These are phyloP conservation scores for Cadophora sp. DNA, from an alignment of 2,329 filamentous ascomycete species.

Conservation along the genomic window DNA sequence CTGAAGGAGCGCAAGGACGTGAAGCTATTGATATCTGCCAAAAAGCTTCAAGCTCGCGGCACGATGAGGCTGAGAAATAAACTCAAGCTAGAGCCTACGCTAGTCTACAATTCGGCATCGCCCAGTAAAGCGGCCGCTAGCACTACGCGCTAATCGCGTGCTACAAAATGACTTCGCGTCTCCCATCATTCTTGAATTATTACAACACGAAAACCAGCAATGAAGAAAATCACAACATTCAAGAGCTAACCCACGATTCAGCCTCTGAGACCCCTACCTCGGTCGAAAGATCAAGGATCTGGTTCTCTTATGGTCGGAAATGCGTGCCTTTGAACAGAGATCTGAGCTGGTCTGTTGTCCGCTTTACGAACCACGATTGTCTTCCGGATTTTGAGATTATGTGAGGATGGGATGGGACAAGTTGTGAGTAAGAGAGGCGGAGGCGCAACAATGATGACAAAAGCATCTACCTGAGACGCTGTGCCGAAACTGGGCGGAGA, in stretches of 20 bases:
- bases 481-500: slow-evolving; percentile 22
- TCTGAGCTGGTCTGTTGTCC: slow-evolving; percentile 42
- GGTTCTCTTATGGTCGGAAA: slow-evolving; percentile 35
- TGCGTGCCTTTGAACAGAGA: slow-evolving; percentile 47
- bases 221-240: slow-evolving; percentile 42
- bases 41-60: slow-evolving; percentile 16
- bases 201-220: slow-evolving; percentile 38
- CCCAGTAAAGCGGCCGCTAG: slow-evolving; percentile 25
- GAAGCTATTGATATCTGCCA: slow-evolving; percentile 5
- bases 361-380: background rate
- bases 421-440: slow-evolving; percentile 20
- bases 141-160: slow-evolving; percentile 18
- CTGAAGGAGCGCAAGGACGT: background rate
- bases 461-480: slow-evolving; percentile 42
- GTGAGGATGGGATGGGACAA: slow-evolving; percentile 19
- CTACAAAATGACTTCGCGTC: slow-evolving; percentile 30
- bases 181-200: slow-evolving; percentile 13
- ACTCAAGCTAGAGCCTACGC: background rate
- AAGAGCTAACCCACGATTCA: slow-evolving; percentile 44
- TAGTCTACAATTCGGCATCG: background rate
- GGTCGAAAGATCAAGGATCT: background rate
- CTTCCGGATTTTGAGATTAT: slow-evolving; percentile 1
- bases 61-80: slow-evolving; percentile 17
- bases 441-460: slow-evolving; percentile 40
- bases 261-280: slow-evolving; percentile 24